Evolutionary conservation across 169 alveolate genomes (phyloP).

Genomic region (Perkinsus chesapeaki): DNA sequence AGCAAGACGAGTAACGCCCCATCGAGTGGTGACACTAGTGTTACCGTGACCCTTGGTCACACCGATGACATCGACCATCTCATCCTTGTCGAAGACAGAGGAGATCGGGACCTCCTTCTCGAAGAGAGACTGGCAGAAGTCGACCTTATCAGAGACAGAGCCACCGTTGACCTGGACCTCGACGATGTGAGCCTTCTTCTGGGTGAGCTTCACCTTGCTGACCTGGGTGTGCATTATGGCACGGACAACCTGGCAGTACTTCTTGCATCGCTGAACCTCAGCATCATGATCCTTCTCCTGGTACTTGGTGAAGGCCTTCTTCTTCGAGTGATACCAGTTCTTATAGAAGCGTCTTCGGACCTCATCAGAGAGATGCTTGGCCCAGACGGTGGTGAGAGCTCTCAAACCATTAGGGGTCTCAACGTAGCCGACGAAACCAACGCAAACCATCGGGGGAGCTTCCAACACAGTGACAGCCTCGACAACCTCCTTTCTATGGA

Average conservation of each 20-base stretch:
- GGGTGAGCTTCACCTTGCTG: slow-evolving; percentile 83
- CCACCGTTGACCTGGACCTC: slow-evolving; percentile 99
- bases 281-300: slow-evolving; percentile 80
- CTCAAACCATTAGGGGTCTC: slow-evolving; percentile 98
- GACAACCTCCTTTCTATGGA: slow-evolving; percentile 97
- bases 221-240: slow-evolving; percentile 98
- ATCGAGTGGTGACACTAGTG: slow-evolving; percentile 97
- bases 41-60: slow-evolving; percentile 98
- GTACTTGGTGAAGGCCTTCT: slow-evolving; percentile 98
- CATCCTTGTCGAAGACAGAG: slow-evolving; percentile 91
- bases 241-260: slow-evolving; percentile 94
- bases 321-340: slow-evolving; percentile 92
- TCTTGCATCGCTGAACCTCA: slow-evolving; percentile 85
- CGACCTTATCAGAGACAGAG: slow-evolving; percentile 89
- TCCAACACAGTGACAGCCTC: slow-evolving; percentile 99
- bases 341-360: slow-evolving; percentile 97
- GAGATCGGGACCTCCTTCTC: slow-evolving; percentile 93
- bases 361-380: slow-evolving; percentile 94
- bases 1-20: slow-evolving; percentile 98
- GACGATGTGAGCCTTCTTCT: slow-evolving; percentile 96
- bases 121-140: slow-evolving; percentile 84
- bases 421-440: slow-evolving; percentile 98
- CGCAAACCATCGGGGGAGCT: slow-evolving; percentile 96
- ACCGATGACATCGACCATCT: slow-evolving; percentile 95
- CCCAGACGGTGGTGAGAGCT: slow-evolving; percentile 97